A percentile compares a stretch with the other conserved stretches of the same genome.
phyloP scores from a whole-genome alignment of 768 basidiomycete species.

The Tubosaeta brunneosetosa region DNA sequence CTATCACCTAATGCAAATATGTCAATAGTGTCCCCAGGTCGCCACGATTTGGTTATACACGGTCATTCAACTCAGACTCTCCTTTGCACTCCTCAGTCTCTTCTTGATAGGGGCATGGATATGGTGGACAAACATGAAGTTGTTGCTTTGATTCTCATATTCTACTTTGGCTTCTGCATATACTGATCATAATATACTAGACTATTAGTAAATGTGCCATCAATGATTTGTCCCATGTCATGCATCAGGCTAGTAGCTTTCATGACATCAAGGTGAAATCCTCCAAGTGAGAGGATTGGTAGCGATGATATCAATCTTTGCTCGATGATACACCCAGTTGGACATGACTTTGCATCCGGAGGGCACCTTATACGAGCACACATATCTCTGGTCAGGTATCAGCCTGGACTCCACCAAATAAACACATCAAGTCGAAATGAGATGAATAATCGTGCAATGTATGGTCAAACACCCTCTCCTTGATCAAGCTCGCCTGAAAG shows the following conservation, averaged over 20 bases:
- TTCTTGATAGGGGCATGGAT: slow-evolving; percentile 49
- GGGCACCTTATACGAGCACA: slow-evolving; percentile 80
- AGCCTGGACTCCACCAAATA: not conserved
- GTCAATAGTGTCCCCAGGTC: slow-evolving; percentile 63
- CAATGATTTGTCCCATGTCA: not conserved
- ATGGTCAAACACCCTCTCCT: slow-evolving; percentile 45
- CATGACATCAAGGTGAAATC: not conserved
- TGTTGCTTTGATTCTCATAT: slow-evolving; percentile 29
- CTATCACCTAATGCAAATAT: slow-evolving; percentile 1
- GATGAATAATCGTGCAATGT: not conserved
- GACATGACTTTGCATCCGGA: slow-evolving; percentile 54
- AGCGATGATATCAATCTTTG: slow-evolving; percentile 41
- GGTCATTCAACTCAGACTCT: slow-evolving; percentile 64
- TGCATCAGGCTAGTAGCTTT: not conserved
- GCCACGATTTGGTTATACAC: slow-evolving; percentile 77
- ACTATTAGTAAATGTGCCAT: slow-evolving; percentile 6
- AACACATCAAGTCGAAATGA: not conserved
- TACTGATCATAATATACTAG: not conserved
- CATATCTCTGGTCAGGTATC: not conserved
- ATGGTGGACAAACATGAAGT: slow-evolving; percentile 58
- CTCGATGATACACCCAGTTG: slow-evolving; percentile 76
- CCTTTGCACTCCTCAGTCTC: slow-evolving; percentile 56
- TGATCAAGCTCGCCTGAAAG: slow-evolving; percentile 61
- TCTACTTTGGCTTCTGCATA: not conserved
- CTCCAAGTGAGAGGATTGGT: not conserved